Evolutionary conservation across 192 early-diverging fungal genomes (phyloP), one percentile per base, ranked within the genome.

Genomic region (Endogone sp.): DNA sequence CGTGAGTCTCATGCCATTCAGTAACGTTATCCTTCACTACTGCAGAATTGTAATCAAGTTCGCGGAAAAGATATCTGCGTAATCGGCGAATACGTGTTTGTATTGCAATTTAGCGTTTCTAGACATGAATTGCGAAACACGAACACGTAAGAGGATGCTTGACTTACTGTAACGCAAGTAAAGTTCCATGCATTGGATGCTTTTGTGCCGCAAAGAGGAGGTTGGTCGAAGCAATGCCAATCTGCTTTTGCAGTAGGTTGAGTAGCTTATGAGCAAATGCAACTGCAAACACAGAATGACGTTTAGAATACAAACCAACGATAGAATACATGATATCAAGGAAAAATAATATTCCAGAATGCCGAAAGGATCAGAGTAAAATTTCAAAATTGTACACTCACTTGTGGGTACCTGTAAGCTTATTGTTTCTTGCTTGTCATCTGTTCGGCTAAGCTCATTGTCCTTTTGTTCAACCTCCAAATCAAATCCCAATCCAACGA

Each of bases 11-110:
- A 21, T 75, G 77, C 90, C 90, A 91, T 56, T 74, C 62, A 26
- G 61, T 70, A 0, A 75, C 61, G 61, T 87, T 66, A 31, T 65
- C 65, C 30, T 81, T 81, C n/a, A 87, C 78, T 0, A 70, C 55
- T 2, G 73, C 56, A 23, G 76, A 78, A 2, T 64, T 49, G 64
- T 85, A 90, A 63, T 90, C 82, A 24, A 91, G 70, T 56, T 89
- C 89, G 27, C 79, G 74, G 37, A 87, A 85, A 6, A 92, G 69
- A 65, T 88, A 90, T 69, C 84, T 72, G 28, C 29, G n/a, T 27
- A 44, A 23, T 6, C 10, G 27, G 27, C n/a, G 13, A 61, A 29
- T 29, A n/a, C n/a, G n/a, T n/a, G 16, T 56, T 20, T 56, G 56
- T 56, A 56, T 56, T n/a, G 56, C 16, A 20, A 56, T 20, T 20